A percentile compares a stretch with the other conserved stretches of the same genome.
Evolutionary conservation across 805 yeast genomes (phyloP).

Genomic region (Cyberlindnera japonica): DNA sequence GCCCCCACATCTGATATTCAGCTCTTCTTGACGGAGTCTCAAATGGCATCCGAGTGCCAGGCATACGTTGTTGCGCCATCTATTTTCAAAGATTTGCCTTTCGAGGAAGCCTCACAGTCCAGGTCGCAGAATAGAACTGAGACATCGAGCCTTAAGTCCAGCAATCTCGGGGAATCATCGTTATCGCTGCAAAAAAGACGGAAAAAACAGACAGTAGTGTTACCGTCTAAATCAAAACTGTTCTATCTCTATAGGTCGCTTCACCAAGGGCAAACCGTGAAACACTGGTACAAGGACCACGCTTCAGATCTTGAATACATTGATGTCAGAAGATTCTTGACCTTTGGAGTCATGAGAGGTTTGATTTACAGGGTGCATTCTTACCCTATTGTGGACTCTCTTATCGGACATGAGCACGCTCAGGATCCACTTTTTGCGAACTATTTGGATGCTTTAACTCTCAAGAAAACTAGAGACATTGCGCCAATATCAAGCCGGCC

Average conservation of each 20-base stretch:
- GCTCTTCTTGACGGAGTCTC: conserved; percentile 56
- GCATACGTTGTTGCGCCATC: conserved; percentile 60
- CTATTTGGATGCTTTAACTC: conserved; percentile 7
- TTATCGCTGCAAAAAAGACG: conserved; percentile 11
- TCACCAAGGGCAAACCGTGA: conserved; percentile 71
- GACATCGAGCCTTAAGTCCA: conserved; percentile 4
- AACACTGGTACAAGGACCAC: conserved; percentile 79
- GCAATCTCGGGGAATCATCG: conserved; percentile 12
- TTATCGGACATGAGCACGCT: conserved; percentile 17
- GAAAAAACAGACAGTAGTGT: conserved; percentile 20
- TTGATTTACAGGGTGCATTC: conserved; percentile 76
- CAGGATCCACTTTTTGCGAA: conserved; percentile 15
- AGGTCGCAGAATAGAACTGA: conserved; percentile 1
- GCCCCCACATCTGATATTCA: conserved; percentile 83
- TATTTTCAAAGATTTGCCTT: conserved; percentile 34
- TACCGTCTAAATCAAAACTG: conserved; percentile 63
- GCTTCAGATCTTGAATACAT: conserved; percentile 52
- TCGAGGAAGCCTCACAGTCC: conserved; percentile 17
- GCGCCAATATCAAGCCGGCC: too few relatives aligned
- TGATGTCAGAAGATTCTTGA: conserved; percentile 79
- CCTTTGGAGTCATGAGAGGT: conserved; percentile 83
- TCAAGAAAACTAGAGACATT: neutral
- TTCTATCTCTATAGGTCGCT: conserved; percentile 75
- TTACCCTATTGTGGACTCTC: conserved; percentile 47
- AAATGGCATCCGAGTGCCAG: conserved; percentile 80